Evolutionary conservation across 441 rosid species (phyloP).

Genomic region (Aquilaria agallochum): DNA sequence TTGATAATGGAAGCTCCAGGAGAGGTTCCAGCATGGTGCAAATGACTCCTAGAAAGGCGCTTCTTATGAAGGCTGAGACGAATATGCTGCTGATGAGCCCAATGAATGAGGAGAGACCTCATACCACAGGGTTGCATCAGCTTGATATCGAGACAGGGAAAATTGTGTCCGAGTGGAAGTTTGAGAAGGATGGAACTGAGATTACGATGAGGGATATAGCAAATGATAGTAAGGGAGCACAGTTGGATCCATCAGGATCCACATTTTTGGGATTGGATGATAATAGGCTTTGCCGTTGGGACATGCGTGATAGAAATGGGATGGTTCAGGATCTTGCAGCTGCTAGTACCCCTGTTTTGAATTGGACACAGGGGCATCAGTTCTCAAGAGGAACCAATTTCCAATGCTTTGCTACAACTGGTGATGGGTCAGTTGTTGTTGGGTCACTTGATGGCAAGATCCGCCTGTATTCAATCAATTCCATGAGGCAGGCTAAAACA

Average conservation of each 20-base stretch:
- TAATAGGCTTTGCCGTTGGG: constrained; percentile 96
- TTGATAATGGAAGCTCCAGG: constrained; percentile 37
- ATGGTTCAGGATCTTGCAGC: constrained; percentile 87
- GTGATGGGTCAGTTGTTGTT: constrained; percentile 93
- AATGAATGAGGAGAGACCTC: constrained; percentile 52
- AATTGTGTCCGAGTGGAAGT: constrained; percentile 85
- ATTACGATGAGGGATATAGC: constrained; percentile 88
- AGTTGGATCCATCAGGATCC: constrained; percentile 92
- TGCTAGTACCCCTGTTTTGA: constrained; percentile 63
- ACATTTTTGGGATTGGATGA: constrained; percentile 96
- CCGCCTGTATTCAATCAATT: constrained; percentile 67
- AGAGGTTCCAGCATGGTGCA: constrained; percentile 32
- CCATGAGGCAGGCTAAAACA: constrained; percentile 95
- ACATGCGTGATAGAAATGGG: constrained; percentile 87
- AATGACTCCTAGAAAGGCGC: constrained; percentile 78
- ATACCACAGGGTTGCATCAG: constrained; percentile 75
- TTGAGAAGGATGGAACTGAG: constrained; percentile 92
- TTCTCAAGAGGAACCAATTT: constrained; percentile 94
- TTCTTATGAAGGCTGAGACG: constrained; percentile 95
- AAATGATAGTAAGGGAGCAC: constrained; percentile 90
- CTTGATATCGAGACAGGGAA: constrained; percentile 95
- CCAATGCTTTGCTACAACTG: constrained; percentile 91
- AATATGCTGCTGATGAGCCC: constrained; percentile 99
- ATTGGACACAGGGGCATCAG: constrained; percentile 94
- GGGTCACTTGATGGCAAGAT: constrained; percentile 97